A percentile compares a stretch with the other conserved stretches of the same genome.
Conservation (phyloP, 2,329 filamentous ascomycete genomes). For the Ophiostoma ips region DNA sequence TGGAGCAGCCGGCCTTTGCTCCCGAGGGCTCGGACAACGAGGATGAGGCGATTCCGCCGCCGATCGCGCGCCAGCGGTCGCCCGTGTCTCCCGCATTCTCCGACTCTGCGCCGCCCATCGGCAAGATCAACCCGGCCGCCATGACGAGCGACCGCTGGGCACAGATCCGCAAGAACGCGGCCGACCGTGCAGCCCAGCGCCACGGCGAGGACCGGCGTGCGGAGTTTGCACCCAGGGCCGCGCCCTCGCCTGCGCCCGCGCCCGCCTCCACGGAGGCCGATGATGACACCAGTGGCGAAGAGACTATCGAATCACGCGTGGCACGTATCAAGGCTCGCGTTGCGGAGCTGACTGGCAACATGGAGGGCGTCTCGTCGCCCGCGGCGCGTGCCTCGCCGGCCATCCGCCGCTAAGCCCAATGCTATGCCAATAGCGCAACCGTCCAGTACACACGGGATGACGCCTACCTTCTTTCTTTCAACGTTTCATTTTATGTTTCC, state of each 20-base stretch:
- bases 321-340: conserved; percentile 96
- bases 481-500: not conserved
- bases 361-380: conserved; percentile 42
- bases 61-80: conserved; percentile 32
- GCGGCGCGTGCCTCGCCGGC: conserved; percentile 22
- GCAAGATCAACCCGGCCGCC: conserved; percentile 17
- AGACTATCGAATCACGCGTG: conserved; percentile 92
- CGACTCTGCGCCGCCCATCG: conserved; percentile 10
- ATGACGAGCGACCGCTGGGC: conserved; percentile 70
- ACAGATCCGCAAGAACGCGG: conserved; percentile 88
- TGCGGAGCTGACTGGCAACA: conserved; percentile 79
- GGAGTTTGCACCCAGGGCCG: too few species aligned
- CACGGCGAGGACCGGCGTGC: conserved; percentile 58
- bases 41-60: conserved; percentile 36
- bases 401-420: conserved; percentile 4
- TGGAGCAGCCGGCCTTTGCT: conserved; percentile 73
- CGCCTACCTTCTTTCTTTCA: too few species aligned
- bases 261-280: conserved; percentile 47
- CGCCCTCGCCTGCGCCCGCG: too few species aligned
- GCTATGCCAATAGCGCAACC: too few species aligned
- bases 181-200: conserved; percentile 56
- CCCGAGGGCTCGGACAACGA: conserved; percentile 39
- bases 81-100: conserved; percentile 3
- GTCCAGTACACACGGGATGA: too few species aligned
- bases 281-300: conserved; percentile 88